phyloP scores from a whole-genome alignment of 345 rosid genomes.

The Boechera retrofracta region DNA sequence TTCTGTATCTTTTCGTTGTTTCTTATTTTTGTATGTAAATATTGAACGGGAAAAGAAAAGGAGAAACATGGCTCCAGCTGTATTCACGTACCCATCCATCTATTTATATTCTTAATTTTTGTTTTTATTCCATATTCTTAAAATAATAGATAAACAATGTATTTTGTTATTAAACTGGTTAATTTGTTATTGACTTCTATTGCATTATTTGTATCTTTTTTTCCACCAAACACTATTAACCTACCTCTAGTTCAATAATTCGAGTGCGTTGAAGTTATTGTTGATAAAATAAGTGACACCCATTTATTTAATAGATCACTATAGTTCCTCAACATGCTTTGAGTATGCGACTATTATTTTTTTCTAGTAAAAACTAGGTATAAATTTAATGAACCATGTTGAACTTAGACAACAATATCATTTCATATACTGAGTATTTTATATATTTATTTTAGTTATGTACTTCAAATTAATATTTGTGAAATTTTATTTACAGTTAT shows the following conservation, averaged over 20 bases:
- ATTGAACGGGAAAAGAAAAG: slow-evolving; percentile 30
- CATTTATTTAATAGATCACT: slow-evolving; percentile 7
- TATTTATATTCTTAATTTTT: slow-evolving; percentile 23
- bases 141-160: background rate
- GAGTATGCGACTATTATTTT: background rate
- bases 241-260: slow-evolving; percentile 42
- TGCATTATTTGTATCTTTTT: slow-evolving; percentile 19
- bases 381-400: too few species aligned
- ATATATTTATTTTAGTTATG: background rate
- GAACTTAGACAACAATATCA: background rate
- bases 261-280: slow-evolving; percentile 25
- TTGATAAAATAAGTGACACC: slow-evolving; percentile 25
- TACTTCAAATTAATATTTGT: background rate
- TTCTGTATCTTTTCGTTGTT: slow-evolving; percentile 39
- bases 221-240: slow-evolving; percentile 39
- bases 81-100: slow-evolving; percentile 58
- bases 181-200: slow-evolving; percentile 37
- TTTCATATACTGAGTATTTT: background rate
- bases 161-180: slow-evolving; percentile 9
- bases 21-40: slow-evolving; percentile 34
- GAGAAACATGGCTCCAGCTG: slow-evolving; percentile 68
- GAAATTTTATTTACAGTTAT: background rate
- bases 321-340: background rate
- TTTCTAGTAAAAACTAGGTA: background rate
- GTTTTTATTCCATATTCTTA: slow-evolving; percentile 18